Percentiles rank a stretch among this genome's conserved stretches.
These are phyloP conservation scores for Ceratobasidium sp. DNA, from an alignment of 1,284 basidiomycete genomes.

Conservation along the genomic window DNA sequence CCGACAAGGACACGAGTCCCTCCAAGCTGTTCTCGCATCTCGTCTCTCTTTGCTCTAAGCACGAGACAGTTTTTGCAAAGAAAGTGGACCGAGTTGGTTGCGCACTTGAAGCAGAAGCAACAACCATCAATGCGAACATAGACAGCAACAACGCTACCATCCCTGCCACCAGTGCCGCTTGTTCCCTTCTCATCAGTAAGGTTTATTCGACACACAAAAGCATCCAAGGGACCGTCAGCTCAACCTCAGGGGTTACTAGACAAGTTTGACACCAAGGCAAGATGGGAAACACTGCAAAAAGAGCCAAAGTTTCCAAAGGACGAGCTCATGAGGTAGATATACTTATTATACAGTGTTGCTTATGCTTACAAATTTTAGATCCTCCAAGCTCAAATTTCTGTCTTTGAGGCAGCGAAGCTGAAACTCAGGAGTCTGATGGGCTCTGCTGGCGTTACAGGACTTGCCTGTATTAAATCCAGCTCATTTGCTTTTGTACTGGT, in stretches of 20 bases:
- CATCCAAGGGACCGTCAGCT: slow-evolving; percentile 11
- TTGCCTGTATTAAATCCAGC: not conserved
- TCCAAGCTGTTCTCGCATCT: not conserved
- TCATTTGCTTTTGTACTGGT: not conserved
- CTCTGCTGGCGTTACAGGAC: not conserved
- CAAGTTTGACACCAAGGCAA: slow-evolving; percentile 8
- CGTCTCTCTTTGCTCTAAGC: not conserved
- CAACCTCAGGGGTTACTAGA: not conserved
- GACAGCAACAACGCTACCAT: too few relatives aligned
- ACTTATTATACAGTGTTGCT: not conserved
- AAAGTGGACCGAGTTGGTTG: not conserved
- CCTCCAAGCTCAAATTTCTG: not conserved
- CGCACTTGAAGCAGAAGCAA: not conserved
- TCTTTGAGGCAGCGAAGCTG: not conserved
- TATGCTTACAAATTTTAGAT: not conserved
- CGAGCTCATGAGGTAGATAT: not conserved
- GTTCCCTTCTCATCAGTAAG: slow-evolving; percentile 15
- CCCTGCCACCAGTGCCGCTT: not conserved
- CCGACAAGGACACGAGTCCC: not conserved
- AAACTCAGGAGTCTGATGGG: not conserved
- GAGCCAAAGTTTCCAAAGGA: slow-evolving; percentile 21
- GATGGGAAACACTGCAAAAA: slow-evolving; percentile 46
- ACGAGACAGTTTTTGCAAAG: slow-evolving; percentile 1
- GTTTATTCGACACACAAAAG: slow-evolving; percentile 32
- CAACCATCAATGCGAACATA: slow-evolving; percentile 13